Conservation (phyloP, 805 yeast genomes). For the Nakazawaea wyomingensis region DNA sequence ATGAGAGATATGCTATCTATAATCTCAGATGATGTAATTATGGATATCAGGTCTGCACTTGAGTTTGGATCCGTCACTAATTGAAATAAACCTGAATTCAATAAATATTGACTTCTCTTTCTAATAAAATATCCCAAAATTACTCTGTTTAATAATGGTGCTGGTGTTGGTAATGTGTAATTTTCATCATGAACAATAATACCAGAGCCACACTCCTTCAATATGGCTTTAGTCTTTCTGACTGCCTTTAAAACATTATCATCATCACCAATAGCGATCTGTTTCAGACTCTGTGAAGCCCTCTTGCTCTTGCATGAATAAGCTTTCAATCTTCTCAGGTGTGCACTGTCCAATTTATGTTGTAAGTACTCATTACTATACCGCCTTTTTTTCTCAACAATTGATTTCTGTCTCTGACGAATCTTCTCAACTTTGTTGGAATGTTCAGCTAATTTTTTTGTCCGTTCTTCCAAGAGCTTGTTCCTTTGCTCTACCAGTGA, state of each 20-base stretch:
- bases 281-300: conserved; percentile 3
- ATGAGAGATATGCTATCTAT: neutral
- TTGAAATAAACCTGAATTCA: neutral
- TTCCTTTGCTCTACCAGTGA: neutral
- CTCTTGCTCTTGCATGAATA: conserved; percentile 3
- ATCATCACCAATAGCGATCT: neutral
- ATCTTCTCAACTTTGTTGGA: neutral
- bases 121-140: neutral
- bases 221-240: conserved; percentile 1
- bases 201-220: neutral
- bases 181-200: neutral
- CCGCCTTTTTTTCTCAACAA: conserved; percentile 3
- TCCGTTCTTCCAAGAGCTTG: neutral
- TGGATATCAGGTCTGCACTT: neutral
- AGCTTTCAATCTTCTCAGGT: neutral
- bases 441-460: neutral
- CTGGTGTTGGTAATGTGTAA: neutral
- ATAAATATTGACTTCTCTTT: neutral
- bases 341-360: conserved; percentile 3
- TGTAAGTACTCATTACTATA: conserved; percentile 6
- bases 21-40: neutral
- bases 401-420: conserved; percentile 1
- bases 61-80: neutral
- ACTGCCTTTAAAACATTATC: neutral
- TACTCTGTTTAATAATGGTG: neutral